phyloP scores from a whole-genome alignment of 495 filamentous ascomycete genomes.

The Pseudevernia furfuracea region DNA sequence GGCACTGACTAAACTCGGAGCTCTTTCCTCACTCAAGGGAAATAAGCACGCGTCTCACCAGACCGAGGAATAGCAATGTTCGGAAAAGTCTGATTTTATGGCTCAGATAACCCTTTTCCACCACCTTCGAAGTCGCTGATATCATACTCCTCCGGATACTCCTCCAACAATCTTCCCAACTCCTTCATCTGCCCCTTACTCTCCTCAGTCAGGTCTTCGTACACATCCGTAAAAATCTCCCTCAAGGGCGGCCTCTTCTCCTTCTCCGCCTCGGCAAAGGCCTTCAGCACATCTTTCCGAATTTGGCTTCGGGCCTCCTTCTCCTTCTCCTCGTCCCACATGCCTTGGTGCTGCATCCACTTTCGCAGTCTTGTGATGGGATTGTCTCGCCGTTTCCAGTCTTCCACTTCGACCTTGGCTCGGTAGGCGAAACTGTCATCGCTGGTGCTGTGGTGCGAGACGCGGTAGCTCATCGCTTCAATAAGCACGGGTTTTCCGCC shows the following conservation, averaged over 20 bases:
- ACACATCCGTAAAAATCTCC: conserved; percentile 77
- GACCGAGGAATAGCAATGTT: no score
- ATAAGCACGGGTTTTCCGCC: conserved; percentile 78
- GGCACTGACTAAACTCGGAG: neutral
- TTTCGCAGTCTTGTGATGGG: conserved; percentile 86
- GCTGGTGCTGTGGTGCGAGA: conserved; percentile 94
- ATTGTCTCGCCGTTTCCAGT: conserved; percentile 95
- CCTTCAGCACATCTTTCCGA: conserved; percentile 68
- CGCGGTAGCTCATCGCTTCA: conserved; percentile 96
- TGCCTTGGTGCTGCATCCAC: conserved; percentile 72
- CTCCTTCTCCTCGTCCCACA: conserved; percentile 82
- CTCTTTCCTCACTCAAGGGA: neutral
- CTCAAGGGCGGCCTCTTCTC: conserved; percentile 79
- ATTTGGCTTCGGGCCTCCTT: conserved; percentile 59
- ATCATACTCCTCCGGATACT: conserved; percentile 93
- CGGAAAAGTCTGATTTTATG: neutral
- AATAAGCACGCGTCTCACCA: neutral
- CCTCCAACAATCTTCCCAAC: conserved; percentile 66
- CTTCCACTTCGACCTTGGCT: conserved; percentile 87
- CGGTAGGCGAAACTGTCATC: conserved; percentile 97
- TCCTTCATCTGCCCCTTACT: conserved; percentile 68
- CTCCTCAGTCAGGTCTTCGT: conserved; percentile 80
- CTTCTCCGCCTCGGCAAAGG: conserved; percentile 79
- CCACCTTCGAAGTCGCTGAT: conserved; percentile 69
- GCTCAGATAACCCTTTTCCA: conserved; percentile 49